These are phyloP conservation scores for Phytophthora macrochlamydospora DNA, from an alignment of 352 stramenopile genomes.

Conservation along the genomic window DNA sequence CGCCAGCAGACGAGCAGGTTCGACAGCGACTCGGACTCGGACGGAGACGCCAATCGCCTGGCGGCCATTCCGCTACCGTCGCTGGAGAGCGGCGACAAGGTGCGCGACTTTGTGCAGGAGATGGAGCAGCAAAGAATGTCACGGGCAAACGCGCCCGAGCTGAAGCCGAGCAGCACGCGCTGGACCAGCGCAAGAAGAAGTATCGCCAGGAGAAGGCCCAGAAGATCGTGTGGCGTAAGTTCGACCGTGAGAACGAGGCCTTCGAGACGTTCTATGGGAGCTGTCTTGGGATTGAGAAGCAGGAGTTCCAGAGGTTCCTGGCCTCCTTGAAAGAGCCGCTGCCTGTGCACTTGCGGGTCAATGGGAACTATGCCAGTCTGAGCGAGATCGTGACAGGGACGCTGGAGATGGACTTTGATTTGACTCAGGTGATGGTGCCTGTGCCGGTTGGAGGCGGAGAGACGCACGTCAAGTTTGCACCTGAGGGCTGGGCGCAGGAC, in stretches of 20 bases:
- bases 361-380: constrained; percentile 82
- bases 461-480: constrained; percentile 51
- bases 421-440: constrained; percentile 60
- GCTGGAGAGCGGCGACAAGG: constrained; percentile 58
- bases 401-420: constrained; percentile 72
- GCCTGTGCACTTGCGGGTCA: constrained; percentile 89
- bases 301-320: constrained; percentile 87
- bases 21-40: constrained; percentile 54
- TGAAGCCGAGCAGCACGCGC: constrained; percentile 59
- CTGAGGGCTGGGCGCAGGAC: constrained; percentile 68
- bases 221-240: constrained; percentile 91
- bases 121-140: constrained; percentile 26
- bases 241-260: constrained; percentile 76
- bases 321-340: constrained; percentile 75
- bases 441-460: constrained; percentile 61
- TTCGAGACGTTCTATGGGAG: constrained; percentile 89
- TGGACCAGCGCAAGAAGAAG: constrained; percentile 61
- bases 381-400: constrained; percentile 80
- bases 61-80: constrained; percentile 64
- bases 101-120: constrained; percentile 72
- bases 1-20: constrained; percentile 30
- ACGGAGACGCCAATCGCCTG: constrained; percentile 34
- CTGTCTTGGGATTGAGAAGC: constrained; percentile 62
- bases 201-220: constrained; percentile 71
- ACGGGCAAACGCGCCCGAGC: constrained; percentile 56